Conservation (phyloP, 2,329 filamentous ascomycete genomes). For the Clarireedia homoeocarpa region DNA sequence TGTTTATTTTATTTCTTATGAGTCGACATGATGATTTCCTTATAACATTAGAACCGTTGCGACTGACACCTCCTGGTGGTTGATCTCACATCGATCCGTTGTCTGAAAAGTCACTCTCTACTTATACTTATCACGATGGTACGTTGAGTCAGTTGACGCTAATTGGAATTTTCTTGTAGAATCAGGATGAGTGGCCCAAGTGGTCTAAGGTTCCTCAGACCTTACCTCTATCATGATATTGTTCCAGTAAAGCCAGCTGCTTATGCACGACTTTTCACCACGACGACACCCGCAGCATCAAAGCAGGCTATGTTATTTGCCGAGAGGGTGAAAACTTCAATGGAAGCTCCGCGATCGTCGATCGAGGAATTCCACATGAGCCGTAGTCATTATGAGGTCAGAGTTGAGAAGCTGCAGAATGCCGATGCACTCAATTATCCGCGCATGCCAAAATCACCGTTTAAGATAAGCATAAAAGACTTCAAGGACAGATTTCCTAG, state of each 20-base stretch:
- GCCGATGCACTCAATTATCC: constrained; percentile 49
- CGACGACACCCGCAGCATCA: neutral
- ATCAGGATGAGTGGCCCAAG: constrained; percentile 37
- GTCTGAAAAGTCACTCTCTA: constrained; percentile 30
- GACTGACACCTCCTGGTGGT: constrained; percentile 44
- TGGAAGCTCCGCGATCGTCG: neutral
- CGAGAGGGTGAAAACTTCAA: neutral
- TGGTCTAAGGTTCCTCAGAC: constrained; percentile 46
- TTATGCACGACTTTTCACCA: constrained; percentile 42
- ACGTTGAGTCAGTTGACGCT: constrained; percentile 13
- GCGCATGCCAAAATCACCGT: neutral
- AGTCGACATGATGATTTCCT: constrained; percentile 40
- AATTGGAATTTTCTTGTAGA: constrained; percentile 8
- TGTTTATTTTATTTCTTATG: neutral
- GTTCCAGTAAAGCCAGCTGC: constrained; percentile 23
- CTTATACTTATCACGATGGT: neutral
- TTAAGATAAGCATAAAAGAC: neutral
- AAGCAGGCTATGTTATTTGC: neutral
- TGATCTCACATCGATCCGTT: constrained; percentile 45
- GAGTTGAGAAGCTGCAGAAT: constrained; percentile 42
- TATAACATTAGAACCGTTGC: constrained; percentile 50
- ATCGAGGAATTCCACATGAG: neutral
- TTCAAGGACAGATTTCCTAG: neutral
- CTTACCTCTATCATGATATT: constrained; percentile 39
- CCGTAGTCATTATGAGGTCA: neutral